A percentile compares a stretch with the other conserved stretches of the same genome.
These are phyloP conservation scores for Neurospora sp. DNA, from an alignment of 495 filamentous ascomycete genomes.

Conservation along the genomic window DNA sequence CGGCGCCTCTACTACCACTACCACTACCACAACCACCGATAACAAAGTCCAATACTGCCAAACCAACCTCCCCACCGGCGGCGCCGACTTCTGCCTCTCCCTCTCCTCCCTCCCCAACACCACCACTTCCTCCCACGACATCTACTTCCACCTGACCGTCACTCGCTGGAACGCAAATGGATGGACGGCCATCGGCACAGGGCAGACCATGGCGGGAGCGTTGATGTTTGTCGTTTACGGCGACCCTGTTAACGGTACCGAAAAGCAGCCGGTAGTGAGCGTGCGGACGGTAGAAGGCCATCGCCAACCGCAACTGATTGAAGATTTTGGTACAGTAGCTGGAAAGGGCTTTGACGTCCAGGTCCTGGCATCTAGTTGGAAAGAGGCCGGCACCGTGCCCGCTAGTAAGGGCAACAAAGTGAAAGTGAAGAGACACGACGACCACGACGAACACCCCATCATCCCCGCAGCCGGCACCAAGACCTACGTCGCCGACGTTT, in stretches of 20 bases:
- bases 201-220: slow-evolving; percentile 17
- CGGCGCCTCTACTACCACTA: neutral
- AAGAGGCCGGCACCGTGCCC: neutral
- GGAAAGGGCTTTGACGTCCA: neutral
- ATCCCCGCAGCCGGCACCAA: neutral
- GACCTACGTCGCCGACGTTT: slow-evolving; percentile 9
- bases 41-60: slow-evolving; percentile 18
- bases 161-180: slow-evolving; percentile 8
- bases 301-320: slow-evolving; percentile 10
- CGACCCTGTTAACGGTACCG: slow-evolving; percentile 8
- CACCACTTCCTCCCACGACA: slow-evolving; percentile 13
- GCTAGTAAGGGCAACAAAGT: neutral
- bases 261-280: slow-evolving; percentile 14
- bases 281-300: slow-evolving; percentile 20
- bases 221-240: slow-evolving; percentile 26
- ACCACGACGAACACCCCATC: slow-evolving; percentile 3
- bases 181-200: slow-evolving; percentile 24
- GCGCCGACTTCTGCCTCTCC: slow-evolving; percentile 20
- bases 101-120: slow-evolving; percentile 10
- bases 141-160: slow-evolving; percentile 14
- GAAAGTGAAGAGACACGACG: slow-evolving; percentile 3
- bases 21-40: neutral
- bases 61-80: slow-evolving; percentile 7
- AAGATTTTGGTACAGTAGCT: neutral
- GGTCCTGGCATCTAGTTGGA: neutral